These are phyloP conservation scores for Calonectria pteridis DNA, from an alignment of 2,329 filamentous ascomycete species.

Conservation along the genomic window DNA sequence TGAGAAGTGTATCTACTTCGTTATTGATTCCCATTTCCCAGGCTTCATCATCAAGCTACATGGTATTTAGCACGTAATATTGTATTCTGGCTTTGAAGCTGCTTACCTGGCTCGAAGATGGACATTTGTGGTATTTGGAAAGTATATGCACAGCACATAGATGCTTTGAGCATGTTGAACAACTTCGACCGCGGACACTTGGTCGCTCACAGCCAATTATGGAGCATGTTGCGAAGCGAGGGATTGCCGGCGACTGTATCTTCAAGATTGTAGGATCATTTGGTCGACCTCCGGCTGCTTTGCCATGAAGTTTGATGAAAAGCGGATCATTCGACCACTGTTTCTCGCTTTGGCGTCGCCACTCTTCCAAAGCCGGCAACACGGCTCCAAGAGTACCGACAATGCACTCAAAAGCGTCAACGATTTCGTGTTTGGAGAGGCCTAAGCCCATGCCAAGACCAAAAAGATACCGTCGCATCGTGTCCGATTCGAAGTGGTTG, in stretches of 20 bases:
- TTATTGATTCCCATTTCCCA: neutral
- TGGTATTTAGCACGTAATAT: neutral
- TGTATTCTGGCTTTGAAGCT: too few relatives aligned
- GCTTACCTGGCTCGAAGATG: neutral
- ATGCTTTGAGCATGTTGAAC: neutral
- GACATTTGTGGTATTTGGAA: neutral
- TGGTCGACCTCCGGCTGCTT: neutral
- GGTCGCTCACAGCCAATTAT: neutral
- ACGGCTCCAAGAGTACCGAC: too few relatives aligned
- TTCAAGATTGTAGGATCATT: too few relatives aligned
- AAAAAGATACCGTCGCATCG: neutral
- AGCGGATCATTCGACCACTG: neutral
- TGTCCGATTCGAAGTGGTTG: neutral
- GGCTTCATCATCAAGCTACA: neutral
- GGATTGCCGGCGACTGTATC: too few relatives aligned
- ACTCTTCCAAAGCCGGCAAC: neutral
- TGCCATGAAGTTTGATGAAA: neutral
- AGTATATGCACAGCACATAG: neutral
- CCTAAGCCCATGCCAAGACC: neutral
- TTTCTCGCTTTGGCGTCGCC: neutral
- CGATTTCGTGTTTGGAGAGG: neutral
- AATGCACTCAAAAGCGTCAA: neutral
- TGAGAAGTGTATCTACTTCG: neutral
- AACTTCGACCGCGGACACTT: neutral
- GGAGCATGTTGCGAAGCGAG: neutral